Evolutionary conservation across 1,139 yeast genomes (phyloP), one percentile per base, ranked within the genome.

Genomic region (Debaryomycetaceae sp.): DNA sequence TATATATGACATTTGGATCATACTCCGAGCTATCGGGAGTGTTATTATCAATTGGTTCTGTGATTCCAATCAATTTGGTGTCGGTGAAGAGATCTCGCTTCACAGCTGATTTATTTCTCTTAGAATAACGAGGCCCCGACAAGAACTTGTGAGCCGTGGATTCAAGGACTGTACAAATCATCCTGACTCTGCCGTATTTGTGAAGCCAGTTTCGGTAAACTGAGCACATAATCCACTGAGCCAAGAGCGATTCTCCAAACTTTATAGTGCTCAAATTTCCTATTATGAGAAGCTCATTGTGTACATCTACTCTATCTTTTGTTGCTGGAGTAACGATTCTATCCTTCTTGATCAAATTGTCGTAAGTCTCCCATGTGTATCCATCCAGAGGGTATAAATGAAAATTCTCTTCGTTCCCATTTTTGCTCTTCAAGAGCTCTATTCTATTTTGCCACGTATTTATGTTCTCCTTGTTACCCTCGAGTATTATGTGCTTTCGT

Each of bases 211-310:
- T 87, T 42, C 77, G 72, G 58, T 84, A 76, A 1, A 79, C 81
- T 38, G 85, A 69, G 60, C 96, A 87, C 54, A 76, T 76, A 31
- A 87, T 62, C 82, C 91, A 87, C 65, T 89, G 96, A 41, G 87
- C 85, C 35, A 85, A 63, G 24, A 87, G 71, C 40, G 85, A 80
- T 59, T 87, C 95, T 6, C 89, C 89, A 24, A 69, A 63, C 35
- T 56, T 56, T 33, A 61, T 48, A 11, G 76, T 72, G 0, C 87
- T 71, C 41, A 87, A 69, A 58, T 87, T 85, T 1, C 84, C 95
- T 2, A 82, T 69, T 30, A 87, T 68, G 36, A 91, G 63, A 13
- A 91, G 63, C 42, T 81, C 78, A 43, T 81, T 76, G 62, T 89
- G 84, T 17, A 85, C 62, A n/a, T 71, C 65, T 36, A 69, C 73